Evolutionary conservation across 805 yeast species (phyloP).

Genomic region (Candida arabinofermentans): DNA sequence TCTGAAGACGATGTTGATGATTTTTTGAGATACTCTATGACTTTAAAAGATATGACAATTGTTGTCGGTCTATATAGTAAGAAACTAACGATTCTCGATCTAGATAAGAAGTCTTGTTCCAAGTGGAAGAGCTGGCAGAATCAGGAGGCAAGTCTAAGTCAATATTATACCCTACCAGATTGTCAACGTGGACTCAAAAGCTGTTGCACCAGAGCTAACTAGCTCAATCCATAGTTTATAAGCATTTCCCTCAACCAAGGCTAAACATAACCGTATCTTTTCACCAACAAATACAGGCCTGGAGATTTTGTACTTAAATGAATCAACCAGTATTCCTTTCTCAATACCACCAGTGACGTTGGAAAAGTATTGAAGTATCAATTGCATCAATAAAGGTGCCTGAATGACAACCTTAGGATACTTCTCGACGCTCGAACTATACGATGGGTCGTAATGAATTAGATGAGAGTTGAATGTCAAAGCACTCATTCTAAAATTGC

Average conservation of each 20-base stretch:
- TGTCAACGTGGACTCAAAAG: conserved; percentile 16
- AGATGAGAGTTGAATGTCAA: conserved; percentile 79
- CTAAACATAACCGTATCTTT: conserved; percentile 25
- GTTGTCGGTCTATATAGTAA: conserved; percentile 35
- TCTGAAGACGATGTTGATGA: conserved; percentile 39
- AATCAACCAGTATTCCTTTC: conserved; percentile 14
- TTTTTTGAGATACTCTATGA: conserved; percentile 42
- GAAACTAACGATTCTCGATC: conserved; percentile 36
- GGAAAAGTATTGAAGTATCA: conserved; percentile 47
- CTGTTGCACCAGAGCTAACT: conserved; percentile 4
- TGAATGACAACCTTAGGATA: conserved; percentile 64
- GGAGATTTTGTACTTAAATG: conserved; percentile 45
- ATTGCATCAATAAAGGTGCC: conserved; percentile 73
- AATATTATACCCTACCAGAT: conserved; percentile 3
- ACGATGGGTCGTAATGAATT: conserved; percentile 67
- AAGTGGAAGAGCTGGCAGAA: conserved; percentile 43
- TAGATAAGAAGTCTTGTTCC: conserved; percentile 43
- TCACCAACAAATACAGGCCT: conserved; percentile 47
- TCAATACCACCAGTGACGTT: conserved; percentile 6
- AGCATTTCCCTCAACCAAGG: conserved; percentile 1
- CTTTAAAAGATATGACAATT: conserved; percentile 49
- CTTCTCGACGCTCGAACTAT: conserved; percentile 51
- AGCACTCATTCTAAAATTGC: conserved; percentile 63
- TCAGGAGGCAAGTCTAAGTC: conserved; percentile 20
- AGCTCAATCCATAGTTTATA: conserved; percentile 28